phyloP scores from a whole-genome alignment of 345 rosid species.

The Citrus glauca region DNA sequence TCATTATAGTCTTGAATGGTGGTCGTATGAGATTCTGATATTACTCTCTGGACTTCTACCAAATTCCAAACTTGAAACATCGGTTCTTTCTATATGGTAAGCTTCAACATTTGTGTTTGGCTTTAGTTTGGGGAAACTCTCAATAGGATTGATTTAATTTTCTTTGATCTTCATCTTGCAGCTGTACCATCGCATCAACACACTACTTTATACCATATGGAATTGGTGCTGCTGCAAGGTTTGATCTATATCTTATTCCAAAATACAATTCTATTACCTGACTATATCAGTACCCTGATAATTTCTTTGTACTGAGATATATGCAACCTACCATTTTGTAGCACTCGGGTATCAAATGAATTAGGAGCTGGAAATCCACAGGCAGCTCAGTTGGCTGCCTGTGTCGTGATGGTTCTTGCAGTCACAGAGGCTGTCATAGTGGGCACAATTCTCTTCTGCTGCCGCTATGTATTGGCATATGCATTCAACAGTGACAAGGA shows the following conservation, averaged over 20 bases:
- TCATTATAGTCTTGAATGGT: slow-evolving; percentile 60
- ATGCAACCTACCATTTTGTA: background rate
- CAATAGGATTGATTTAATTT: background rate
- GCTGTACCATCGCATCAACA: slow-evolving; percentile 40
- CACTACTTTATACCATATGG: slow-evolving; percentile 49
- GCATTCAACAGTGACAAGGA: slow-evolving; percentile 32
- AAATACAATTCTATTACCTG: no score
- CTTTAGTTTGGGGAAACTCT: background rate
- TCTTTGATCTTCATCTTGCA: background rate
- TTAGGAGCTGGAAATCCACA: slow-evolving; percentile 43
- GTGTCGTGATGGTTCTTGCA: slow-evolving; percentile 18
- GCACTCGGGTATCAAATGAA: slow-evolving; percentile 49
- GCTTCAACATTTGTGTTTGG: background rate
- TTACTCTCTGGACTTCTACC: slow-evolving; percentile 52
- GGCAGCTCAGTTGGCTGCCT: slow-evolving; percentile 26
- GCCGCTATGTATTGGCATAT: slow-evolving; percentile 31
- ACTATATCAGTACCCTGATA: no score
- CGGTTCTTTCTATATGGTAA: slow-evolving; percentile 66
- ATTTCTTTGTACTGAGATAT: background rate
- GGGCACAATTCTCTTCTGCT: slow-evolving; percentile 24
- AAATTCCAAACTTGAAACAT: slow-evolving; percentile 59
- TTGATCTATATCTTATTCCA: background rate
- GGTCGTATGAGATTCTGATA: slow-evolving; percentile 50
- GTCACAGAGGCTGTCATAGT: slow-evolving; percentile 19
- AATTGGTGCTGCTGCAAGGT: slow-evolving; percentile 49